phyloP scores from a whole-genome alignment of 176 grass and related monocot species.

The Alloteropsis semialata region DNA sequence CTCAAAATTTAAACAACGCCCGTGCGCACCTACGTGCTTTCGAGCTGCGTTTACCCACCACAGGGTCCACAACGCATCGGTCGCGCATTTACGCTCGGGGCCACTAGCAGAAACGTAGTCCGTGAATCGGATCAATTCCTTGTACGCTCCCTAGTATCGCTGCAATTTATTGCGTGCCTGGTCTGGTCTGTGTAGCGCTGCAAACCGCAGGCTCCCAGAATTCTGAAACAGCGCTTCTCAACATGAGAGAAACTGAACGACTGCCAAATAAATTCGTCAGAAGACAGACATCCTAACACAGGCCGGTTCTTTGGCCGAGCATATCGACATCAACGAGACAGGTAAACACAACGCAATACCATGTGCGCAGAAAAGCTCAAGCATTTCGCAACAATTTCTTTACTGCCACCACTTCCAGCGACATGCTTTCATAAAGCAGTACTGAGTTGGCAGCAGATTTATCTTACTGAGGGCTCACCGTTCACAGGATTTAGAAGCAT shows the following conservation, averaged over 20 bases:
- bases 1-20: background rate
- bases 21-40: background rate
- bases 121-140: background rate
- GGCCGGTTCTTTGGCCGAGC: background rate
- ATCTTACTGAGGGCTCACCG: background rate
- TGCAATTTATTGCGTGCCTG: slow-evolving; percentile 22
- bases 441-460: background rate
- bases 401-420: background rate
- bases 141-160: background rate
- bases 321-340: background rate
- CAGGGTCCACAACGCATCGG: background rate
- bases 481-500: too few species aligned
- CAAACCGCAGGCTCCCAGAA: background rate
- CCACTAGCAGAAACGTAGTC: background rate
- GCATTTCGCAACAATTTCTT: background rate
- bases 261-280: background rate
- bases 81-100: slow-evolving; percentile 10
- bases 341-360: background rate
- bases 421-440: background rate
- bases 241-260: background rate
- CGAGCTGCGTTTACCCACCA: background rate
- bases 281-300: background rate
- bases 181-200: background rate
- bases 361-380: background rate
- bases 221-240: background rate